phyloP scores from a whole-genome alignment of 2,329 filamentous ascomycete species.

The Colletotrichum camelliae region DNA sequence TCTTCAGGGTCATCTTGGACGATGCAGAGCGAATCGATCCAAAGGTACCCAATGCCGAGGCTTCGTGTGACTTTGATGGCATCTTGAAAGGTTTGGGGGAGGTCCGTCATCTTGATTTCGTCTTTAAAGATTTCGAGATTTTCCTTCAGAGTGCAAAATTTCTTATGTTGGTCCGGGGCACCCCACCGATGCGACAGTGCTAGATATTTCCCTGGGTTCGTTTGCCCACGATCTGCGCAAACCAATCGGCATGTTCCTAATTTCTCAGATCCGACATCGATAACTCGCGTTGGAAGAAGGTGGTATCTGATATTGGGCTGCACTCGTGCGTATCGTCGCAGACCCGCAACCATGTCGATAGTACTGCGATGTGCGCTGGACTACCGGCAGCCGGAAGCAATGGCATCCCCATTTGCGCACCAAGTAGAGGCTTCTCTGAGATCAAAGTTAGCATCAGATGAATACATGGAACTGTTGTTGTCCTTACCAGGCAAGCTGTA shows the following conservation, averaged over 20 bases:
- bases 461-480: too few species aligned
- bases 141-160: background rate
- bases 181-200: constrained; percentile 1
- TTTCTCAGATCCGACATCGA: background rate
- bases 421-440: background rate
- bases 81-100: constrained; percentile 19
- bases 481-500: too few species aligned
- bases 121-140: background rate
- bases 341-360: background rate
- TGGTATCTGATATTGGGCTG: background rate
- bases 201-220: background rate
- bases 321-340: background rate
- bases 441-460: too few species aligned
- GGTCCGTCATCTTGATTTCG: background rate
- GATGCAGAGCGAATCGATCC: constrained; percentile 26
- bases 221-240: background rate
- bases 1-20: constrained; percentile 23
- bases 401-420: background rate
- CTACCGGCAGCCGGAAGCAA: background rate
- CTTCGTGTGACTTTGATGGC: constrained; percentile 4
- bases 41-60: constrained; percentile 20
- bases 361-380: background rate
- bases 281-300: background rate
- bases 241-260: background rate
- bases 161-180: background rate